These are phyloP conservation scores for Cyclotella choctawhatcheeana DNA, from an alignment of 108 stramenopile genomes.

Conservation along the genomic window DNA sequence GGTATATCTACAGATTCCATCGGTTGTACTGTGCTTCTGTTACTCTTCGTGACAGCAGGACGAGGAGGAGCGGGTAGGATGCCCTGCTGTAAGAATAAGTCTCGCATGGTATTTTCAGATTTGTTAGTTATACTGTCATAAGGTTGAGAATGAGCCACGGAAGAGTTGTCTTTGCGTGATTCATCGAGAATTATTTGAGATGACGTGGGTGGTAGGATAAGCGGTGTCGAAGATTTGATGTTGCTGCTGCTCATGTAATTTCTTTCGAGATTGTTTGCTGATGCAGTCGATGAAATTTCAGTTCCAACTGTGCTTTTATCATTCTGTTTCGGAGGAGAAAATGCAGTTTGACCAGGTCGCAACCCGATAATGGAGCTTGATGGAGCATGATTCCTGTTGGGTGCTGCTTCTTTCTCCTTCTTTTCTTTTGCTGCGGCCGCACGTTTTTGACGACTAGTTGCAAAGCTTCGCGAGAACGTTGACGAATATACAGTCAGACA, in stretches of 20 bases:
- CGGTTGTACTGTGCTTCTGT: not conserved
- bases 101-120: conserved; percentile 31
- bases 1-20: not conserved
- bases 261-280: not conserved
- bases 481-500: no score
- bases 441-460: conserved; percentile 39
- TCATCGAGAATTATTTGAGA: not conserved
- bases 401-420: not conserved
- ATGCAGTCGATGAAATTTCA: not conserved
- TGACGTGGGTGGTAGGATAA: conserved; percentile 16
- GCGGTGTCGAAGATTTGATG: conserved; percentile 4
- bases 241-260: conserved; percentile 12
- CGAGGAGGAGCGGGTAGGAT: conserved; percentile 33
- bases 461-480: conserved; percentile 5
- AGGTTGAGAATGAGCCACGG: conserved; percentile 22
- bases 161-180: conserved; percentile 3
- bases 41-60: not conserved
- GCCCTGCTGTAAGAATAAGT: conserved; percentile 31
- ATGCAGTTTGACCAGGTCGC: conserved; percentile 47
- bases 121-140: not conserved
- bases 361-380: conserved; percentile 28
- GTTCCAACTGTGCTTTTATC: not conserved
- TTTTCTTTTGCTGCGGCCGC: conserved; percentile 15
- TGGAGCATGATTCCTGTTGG: no score
- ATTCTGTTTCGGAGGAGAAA: conserved; percentile 16